phyloP scores from a whole-genome alignment of 2,329 filamentous ascomycete species.

The Diaporthe sp. region DNA sequence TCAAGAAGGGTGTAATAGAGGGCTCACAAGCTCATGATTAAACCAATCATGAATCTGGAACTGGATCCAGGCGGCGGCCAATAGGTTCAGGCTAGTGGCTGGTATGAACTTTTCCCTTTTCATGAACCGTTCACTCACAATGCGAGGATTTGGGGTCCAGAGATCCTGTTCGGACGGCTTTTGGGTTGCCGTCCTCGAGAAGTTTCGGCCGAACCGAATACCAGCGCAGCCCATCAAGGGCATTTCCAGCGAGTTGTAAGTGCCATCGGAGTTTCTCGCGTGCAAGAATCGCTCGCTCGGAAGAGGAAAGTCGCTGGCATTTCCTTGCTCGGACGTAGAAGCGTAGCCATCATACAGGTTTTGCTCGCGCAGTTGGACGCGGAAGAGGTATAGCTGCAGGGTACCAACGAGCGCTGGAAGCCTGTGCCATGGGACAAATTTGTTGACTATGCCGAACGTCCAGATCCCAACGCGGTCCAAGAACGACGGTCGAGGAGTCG shows the following conservation, averaged over 20 bases:
- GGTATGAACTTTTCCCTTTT: slow-evolving; percentile 54
- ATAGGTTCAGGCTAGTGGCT: slow-evolving; percentile 55
- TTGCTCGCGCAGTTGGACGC: slow-evolving; percentile 53
- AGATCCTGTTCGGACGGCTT: slow-evolving; percentile 46
- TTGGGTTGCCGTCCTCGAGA: slow-evolving; percentile 45
- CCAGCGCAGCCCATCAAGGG: slow-evolving; percentile 56
- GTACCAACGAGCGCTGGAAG: slow-evolving; percentile 52
- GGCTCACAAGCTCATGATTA: slow-evolving; percentile 41
- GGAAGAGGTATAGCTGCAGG: slow-evolving; percentile 52
- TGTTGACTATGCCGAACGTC: slow-evolving; percentile 1
- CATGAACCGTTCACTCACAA: slow-evolving; percentile 54
- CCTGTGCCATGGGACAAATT: slow-evolving; percentile 43
- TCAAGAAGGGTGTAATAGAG: neutral
- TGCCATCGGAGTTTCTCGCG: slow-evolving; percentile 55
- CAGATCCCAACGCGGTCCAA: slow-evolving; percentile 7
- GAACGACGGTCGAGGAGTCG: slow-evolving; percentile 3
- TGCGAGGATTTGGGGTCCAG: slow-evolving; percentile 54
- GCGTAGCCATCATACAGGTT: slow-evolving; percentile 57
- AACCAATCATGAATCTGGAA: slow-evolving; percentile 58
- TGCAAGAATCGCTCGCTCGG: slow-evolving; percentile 45
- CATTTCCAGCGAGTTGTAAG: slow-evolving; percentile 52
- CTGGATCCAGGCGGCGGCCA: slow-evolving; percentile 61
- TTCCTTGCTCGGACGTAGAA: slow-evolving; percentile 49
- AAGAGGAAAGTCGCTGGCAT: slow-evolving; percentile 23
- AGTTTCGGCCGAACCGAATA: slow-evolving; percentile 57